These are phyloP conservation scores for Agaricus sinodeliciosus DNA, from an alignment of 768 basidiomycete species.

Conservation along the genomic window DNA sequence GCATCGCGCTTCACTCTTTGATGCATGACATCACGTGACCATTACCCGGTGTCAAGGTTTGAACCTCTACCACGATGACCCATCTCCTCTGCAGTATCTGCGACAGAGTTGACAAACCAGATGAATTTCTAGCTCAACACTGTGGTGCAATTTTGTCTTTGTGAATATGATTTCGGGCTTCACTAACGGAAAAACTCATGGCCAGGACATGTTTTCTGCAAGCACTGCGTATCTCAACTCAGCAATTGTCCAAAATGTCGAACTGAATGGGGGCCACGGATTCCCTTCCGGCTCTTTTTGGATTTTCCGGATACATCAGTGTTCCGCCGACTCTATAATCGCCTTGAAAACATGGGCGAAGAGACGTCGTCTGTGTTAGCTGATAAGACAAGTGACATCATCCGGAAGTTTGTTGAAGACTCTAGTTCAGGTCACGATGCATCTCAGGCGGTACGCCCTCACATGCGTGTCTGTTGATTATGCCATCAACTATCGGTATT, in stretches of 20 bases:
- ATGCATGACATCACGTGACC: no score
- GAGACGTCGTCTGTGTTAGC: not conserved
- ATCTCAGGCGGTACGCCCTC: not conserved
- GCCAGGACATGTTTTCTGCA: conserved; percentile 7
- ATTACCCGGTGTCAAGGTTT: no score
- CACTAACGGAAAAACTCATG: not conserved
- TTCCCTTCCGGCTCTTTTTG: not conserved
- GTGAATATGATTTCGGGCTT: not conserved
- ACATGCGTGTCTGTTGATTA: not conserved
- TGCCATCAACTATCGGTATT: not conserved
- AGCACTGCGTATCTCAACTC: conserved; percentile 1
- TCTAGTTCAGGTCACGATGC: not conserved
- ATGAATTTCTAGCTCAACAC: not conserved
- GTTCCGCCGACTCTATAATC: not conserved
- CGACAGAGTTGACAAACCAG: not conserved
- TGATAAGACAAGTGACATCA: not conserved
- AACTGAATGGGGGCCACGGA: not conserved
- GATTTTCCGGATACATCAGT: conserved; percentile 2
- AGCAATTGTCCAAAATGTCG: conserved; percentile 3
- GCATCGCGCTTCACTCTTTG: no score
- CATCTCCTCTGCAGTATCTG: not conserved
- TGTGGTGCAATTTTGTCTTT: not conserved
- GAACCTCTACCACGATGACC: no score
- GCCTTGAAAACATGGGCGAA: conserved; percentile 4
- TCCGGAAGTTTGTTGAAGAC: not conserved